A percentile compares a stretch with the other conserved stretches of the same genome.
phyloP scores from a whole-genome alignment of 2,329 filamentous ascomycete species.

The Ascochyta koolunga region DNA sequence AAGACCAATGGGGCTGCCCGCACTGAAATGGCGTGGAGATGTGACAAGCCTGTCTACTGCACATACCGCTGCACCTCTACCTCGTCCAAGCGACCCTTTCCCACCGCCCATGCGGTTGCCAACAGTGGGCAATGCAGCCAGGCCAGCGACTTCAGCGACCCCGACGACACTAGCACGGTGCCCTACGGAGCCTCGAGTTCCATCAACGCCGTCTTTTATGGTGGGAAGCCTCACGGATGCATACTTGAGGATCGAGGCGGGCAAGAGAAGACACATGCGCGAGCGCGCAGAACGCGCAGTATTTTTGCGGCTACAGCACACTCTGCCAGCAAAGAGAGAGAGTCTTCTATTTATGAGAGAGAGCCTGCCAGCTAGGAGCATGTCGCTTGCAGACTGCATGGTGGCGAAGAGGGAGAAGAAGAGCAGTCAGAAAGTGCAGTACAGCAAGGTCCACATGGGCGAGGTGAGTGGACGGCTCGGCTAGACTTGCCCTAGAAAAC shows the following conservation, averaged over 20 bases:
- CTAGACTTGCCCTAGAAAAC: background rate
- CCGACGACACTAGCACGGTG: background rate
- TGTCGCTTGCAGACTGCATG: constrained; percentile 7
- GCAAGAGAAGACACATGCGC: background rate
- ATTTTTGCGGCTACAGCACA: background rate
- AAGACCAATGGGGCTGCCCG: background rate
- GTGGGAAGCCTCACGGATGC: constrained; percentile 9
- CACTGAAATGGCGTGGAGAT: background rate
- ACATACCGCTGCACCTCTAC: background rate
- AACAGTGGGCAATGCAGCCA: background rate
- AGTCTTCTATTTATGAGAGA: background rate
- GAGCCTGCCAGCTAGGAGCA: background rate
- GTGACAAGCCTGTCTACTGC: background rate
- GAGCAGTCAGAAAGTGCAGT: background rate
- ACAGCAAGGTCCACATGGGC: background rate
- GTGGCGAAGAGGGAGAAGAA: background rate
- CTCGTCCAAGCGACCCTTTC: background rate
- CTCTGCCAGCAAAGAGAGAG: background rate
- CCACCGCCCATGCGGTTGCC: background rate
- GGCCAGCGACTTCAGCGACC: background rate
- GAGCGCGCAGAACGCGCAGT: background rate
- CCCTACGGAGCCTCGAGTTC: background rate
- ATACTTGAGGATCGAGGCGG: constrained; percentile 6
- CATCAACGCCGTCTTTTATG: background rate
- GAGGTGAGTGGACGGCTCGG: constrained; percentile 1